These are phyloP conservation scores for Aureoboletus auriporus DNA, from an alignment of 768 basidiomycete species.

Conservation along the genomic window DNA sequence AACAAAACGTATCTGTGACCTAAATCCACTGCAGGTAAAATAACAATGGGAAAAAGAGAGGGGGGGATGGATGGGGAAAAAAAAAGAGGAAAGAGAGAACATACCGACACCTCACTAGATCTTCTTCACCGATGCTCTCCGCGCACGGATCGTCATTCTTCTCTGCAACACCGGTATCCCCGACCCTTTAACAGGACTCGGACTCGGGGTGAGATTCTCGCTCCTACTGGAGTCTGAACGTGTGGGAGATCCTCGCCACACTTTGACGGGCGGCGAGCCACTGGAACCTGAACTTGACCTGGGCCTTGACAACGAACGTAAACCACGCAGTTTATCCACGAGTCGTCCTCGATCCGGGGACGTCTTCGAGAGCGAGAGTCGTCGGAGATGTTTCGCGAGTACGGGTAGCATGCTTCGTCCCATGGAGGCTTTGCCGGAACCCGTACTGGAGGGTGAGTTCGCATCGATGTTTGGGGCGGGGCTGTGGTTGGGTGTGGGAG, in stretches of 20 bases:
- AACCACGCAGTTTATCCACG: conserved; percentile 20
- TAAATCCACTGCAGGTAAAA: background rate
- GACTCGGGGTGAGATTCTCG: conserved; percentile 6
- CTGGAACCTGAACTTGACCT: too few species aligned
- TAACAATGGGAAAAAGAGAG: conserved; percentile 31
- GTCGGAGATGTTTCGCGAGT: conserved; percentile 20
- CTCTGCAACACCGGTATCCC: conserved; percentile 27
- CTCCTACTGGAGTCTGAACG: conserved; percentile 18
- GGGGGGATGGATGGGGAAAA: background rate
- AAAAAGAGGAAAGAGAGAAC: background rate
- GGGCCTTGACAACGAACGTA: conserved; percentile 16
- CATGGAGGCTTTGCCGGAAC: conserved; percentile 5
- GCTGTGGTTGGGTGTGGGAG: conserved; percentile 21
- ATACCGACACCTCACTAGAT: conserved; percentile 1
- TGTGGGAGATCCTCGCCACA: conserved; percentile 17
- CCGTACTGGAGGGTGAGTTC: conserved; percentile 4
- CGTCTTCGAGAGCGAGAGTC: conserved; percentile 17
- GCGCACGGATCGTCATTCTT: conserved; percentile 25
- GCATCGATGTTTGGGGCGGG: background rate
- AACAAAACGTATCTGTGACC: background rate
- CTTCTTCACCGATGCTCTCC: conserved; percentile 17
- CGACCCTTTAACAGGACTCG: conserved; percentile 24
- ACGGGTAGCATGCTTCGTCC: conserved; percentile 29
- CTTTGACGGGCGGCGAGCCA: conserved; percentile 2
- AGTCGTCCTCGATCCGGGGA: conserved; percentile 23